Conservation (phyloP, 2,329 filamentous ascomycete species). For the Colletotrichum camelliae region DNA sequence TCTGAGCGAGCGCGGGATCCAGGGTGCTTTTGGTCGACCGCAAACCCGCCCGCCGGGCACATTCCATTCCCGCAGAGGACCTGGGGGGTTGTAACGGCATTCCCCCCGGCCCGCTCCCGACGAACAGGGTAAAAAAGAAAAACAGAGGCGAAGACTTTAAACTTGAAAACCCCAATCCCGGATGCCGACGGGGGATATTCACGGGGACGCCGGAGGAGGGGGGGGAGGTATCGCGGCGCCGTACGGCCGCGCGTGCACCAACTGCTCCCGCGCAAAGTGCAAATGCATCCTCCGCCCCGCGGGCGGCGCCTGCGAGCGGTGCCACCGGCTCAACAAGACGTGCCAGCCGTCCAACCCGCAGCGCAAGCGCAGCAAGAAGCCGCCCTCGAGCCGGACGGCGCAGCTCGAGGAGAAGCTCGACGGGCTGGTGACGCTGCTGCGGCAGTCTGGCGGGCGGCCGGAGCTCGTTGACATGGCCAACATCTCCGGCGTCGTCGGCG, state of each 20-base stretch:
- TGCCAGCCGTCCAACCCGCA: constrained; percentile 43
- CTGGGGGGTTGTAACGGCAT: not conserved
- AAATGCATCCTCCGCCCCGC: constrained; percentile 43
- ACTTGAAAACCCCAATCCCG: not conserved
- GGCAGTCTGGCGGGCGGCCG: constrained; percentile 2
- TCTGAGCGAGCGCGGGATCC: not conserved
- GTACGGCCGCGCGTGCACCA: constrained; percentile 46
- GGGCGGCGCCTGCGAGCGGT: constrained; percentile 41
- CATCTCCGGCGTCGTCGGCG: not conserved
- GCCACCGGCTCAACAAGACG: constrained; percentile 43
- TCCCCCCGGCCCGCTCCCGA: not conserved
- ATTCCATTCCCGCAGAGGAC: not conserved
- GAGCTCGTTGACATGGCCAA: not conserved
- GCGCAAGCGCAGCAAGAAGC: constrained; percentile 29
- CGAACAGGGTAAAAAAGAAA: not conserved
- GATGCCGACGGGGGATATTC: constrained; percentile 6
- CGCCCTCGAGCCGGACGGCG: constrained; percentile 22
- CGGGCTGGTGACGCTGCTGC: constrained; percentile 31
- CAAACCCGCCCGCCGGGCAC: not conserved
- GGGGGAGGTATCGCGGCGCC: constrained; percentile 30
- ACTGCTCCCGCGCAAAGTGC: constrained; percentile 49
- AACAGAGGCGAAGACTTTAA: not conserved
- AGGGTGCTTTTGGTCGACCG: not conserved
- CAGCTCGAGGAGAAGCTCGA: constrained; percentile 33
- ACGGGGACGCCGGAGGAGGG: not conserved